Evolutionary conservation across 2,329 filamentous ascomycete genomes (phyloP).

Genomic region (Leptographium wingfieldii): DNA sequence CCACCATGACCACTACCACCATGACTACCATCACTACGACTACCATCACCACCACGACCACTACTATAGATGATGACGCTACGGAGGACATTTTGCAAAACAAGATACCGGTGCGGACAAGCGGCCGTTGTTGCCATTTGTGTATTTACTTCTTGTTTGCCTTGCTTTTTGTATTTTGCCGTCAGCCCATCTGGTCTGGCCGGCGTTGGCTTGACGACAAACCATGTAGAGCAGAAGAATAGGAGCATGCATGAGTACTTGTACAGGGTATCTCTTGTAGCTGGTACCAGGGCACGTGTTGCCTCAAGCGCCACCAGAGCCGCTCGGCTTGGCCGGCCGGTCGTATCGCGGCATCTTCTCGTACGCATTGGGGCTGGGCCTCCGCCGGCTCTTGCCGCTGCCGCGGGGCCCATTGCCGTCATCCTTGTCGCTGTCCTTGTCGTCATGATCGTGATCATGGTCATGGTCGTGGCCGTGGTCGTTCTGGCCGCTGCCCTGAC

Average conservation of each 20-base stretch:
- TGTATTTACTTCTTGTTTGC: neutral
- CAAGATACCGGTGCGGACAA: neutral
- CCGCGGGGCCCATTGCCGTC: slow-evolving; percentile 18
- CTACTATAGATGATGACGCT: neutral
- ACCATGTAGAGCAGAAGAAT: neutral
- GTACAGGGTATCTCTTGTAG: neutral
- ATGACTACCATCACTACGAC: too few species aligned
- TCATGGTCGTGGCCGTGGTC: slow-evolving; percentile 23
- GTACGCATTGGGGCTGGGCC: slow-evolving; percentile 68
- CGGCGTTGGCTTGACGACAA: neutral
- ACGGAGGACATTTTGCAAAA: neutral
- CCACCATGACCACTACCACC: too few species aligned
- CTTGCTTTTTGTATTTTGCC: neutral
- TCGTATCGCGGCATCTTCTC: slow-evolving; percentile 49
- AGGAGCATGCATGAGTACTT: neutral
- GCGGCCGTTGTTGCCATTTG: neutral
- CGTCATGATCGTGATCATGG: slow-evolving; percentile 3
- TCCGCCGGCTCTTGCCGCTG: slow-evolving; percentile 14
- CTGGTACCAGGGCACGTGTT: neutral
- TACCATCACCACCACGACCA: too few species aligned
- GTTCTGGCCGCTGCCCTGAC: slow-evolving; percentile 15
- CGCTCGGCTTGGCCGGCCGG: slow-evolving; percentile 25
- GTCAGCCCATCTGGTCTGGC: neutral
- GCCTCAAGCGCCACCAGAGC: neutral
- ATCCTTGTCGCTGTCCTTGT: neutral